phyloP scores from a whole-genome alignment of 495 filamentous ascomycete genomes.

The Penicillium salamii region DNA sequence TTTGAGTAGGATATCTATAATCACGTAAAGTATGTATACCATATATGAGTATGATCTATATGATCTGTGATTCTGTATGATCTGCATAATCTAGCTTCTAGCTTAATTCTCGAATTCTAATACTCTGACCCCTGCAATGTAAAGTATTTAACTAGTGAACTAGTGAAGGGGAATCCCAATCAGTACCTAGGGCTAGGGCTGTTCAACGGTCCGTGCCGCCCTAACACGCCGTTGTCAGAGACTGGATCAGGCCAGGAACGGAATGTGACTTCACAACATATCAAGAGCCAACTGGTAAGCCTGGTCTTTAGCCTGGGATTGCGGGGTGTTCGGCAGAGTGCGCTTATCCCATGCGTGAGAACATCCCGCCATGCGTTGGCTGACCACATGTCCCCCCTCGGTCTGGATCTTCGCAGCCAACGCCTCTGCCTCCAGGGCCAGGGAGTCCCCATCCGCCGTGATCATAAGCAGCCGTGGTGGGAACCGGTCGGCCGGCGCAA shows the following conservation, averaged over 20 bases:
- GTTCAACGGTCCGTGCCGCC: constrained; percentile 4
- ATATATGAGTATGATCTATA: too few species aligned
- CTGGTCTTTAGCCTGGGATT: constrained; percentile 31
- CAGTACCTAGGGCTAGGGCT: constrained; percentile 24
- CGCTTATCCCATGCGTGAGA: constrained; percentile 42
- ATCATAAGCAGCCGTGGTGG: constrained; percentile 42
- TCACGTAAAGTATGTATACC: too few species aligned
- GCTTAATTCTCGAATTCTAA: too few species aligned
- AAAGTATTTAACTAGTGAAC: too few species aligned
- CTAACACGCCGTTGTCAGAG: constrained; percentile 8
- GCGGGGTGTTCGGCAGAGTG: constrained; percentile 20
- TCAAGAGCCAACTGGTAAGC: constrained; percentile 35
- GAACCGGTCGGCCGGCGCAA: constrained; percentile 35
- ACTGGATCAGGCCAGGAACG: constrained; percentile 17
- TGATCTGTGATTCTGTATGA: too few species aligned
- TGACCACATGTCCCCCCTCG: constrained; percentile 35
- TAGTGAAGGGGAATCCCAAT: too few species aligned
- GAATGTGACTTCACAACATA: constrained; percentile 27
- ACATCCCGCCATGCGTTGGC: constrained; percentile 37
- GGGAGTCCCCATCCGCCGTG: constrained; percentile 40
- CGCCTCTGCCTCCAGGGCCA: constrained; percentile 40
- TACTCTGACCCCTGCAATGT: too few species aligned
- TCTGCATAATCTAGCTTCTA: too few species aligned
- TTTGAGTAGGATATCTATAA: too few species aligned
- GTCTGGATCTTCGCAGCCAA: constrained; percentile 33